Evolutionary conservation across 176 grass and related monocot species (phyloP).

Genomic region (Avena eriantha): DNA sequence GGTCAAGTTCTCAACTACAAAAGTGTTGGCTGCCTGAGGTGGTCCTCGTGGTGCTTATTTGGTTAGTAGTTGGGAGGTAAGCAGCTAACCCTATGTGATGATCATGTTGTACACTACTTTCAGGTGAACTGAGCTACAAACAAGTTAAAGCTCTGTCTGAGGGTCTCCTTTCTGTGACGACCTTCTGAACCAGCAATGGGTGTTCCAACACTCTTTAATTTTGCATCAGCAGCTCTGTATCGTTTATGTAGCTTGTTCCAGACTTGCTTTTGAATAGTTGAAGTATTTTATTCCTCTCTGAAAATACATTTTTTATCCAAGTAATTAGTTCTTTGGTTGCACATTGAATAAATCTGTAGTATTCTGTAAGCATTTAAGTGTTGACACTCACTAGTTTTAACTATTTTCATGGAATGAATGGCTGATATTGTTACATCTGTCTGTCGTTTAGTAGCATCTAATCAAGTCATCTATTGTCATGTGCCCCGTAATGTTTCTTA

Average conservation of each 20-base stretch:
- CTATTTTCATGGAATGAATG: background rate
- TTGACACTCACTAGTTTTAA: slow-evolving; percentile 6
- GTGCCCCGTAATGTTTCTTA: background rate
- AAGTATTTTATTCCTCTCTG: background rate
- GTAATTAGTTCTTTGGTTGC: background rate
- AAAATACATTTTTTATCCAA: background rate
- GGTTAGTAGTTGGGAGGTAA: slow-evolving; percentile 49
- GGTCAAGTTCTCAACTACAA: slow-evolving; percentile 26
- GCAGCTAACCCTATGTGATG: slow-evolving; percentile 20
- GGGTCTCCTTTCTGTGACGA: slow-evolving; percentile 7
- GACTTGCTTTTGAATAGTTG: background rate
- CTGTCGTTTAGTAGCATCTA: background rate
- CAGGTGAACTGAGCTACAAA: slow-evolving; percentile 9
- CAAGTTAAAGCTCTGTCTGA: background rate
- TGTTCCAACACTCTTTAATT: background rate
- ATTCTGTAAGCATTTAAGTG: slow-evolving; percentile 20
- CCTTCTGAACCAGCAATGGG: background rate
- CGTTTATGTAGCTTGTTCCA: background rate
- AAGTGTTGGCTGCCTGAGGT: slow-evolving; percentile 18
- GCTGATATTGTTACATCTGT: slow-evolving; percentile 11
- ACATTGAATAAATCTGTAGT: background rate
- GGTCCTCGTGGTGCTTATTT: slow-evolving; percentile 35
- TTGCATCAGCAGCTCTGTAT: background rate
- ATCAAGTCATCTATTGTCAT: slow-evolving; percentile 5
- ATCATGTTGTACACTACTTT: slow-evolving; percentile 28